Conservation (phyloP, 139 green algal species). For the Raphidocelis subcapitata region DNA sequence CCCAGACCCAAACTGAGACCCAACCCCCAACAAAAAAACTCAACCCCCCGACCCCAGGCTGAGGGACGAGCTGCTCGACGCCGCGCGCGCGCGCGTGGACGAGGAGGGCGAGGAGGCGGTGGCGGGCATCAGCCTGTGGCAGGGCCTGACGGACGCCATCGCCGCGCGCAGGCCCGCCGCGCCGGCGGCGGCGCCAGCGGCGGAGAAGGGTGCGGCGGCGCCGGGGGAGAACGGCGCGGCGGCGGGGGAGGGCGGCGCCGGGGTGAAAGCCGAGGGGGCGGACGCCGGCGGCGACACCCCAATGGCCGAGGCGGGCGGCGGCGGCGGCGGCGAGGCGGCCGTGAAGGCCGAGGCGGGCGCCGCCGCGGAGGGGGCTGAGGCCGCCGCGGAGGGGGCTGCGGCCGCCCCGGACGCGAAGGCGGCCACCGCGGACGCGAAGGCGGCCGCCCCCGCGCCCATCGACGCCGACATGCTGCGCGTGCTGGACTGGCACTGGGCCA, state of each 20-base stretch:
- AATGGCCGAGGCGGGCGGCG: neutral
- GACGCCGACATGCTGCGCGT: conserved; percentile 14
- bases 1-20: too few relatives aligned
- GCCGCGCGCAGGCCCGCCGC: conserved; percentile 9
- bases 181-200: neutral
- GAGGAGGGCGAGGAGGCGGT: too few relatives aligned
- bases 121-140: too few relatives aligned
- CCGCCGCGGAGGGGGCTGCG: neutral
- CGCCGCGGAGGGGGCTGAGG: neutral
- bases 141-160: too few relatives aligned
- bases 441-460: neutral
- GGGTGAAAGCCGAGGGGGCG: neutral
- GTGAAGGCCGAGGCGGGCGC: neutral
- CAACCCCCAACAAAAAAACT: too few relatives aligned
- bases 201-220: conserved; percentile 13
- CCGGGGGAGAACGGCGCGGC: neutral
- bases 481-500: conserved; percentile 69
- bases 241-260: neutral
- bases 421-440: conserved; percentile 1
- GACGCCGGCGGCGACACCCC: neutral
- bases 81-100: conserved; percentile 35
- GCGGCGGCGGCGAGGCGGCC: neutral
- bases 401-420: neutral
- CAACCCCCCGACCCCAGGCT: too few relatives aligned
- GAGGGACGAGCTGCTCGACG: conserved; percentile 58